Evolutionary conservation across 108 stramenopile genomes (phyloP).

Genomic region (Skeletonema costatum): DNA sequence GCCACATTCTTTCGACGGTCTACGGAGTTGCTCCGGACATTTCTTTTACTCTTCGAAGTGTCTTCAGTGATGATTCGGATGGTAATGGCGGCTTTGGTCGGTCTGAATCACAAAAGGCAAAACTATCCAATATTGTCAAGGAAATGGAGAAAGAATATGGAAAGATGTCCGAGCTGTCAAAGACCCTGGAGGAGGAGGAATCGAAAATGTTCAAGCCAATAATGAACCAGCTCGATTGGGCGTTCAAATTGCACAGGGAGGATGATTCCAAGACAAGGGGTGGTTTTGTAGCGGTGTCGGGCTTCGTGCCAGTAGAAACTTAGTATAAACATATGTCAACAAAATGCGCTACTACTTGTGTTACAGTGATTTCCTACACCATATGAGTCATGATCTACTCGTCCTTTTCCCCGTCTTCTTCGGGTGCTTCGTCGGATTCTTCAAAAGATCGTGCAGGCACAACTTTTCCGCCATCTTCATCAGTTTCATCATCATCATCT

Average conservation of each 20-base stretch:
- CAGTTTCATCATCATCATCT: conserved; percentile 14
- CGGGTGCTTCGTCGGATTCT: background rate
- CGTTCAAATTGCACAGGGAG: conserved; percentile 82
- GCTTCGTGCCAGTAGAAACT: conserved; percentile 36
- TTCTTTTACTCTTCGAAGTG: conserved; percentile 83
- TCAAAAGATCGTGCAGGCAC: background rate
- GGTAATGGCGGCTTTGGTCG: conserved; percentile 34
- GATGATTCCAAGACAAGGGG: conserved; percentile 58
- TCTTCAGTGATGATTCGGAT: conserved; percentile 33
- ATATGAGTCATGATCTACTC: background rate
- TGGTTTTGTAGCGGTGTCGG: conserved; percentile 70
- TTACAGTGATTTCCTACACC: background rate
- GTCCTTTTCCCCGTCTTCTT: background rate
- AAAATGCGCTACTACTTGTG: background rate
- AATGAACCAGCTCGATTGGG: conserved; percentile 90
- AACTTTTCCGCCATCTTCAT: background rate
- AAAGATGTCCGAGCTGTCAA: conserved; percentile 66
- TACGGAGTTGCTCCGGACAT: conserved; percentile 84
- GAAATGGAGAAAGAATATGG: conserved; percentile 76
- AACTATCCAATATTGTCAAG: conserved; percentile 73
- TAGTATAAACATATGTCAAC: background rate
- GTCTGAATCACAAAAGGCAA: conserved; percentile 37
- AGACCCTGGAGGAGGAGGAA: conserved; percentile 38
- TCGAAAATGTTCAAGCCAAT: conserved; percentile 84
- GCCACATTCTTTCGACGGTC: conserved; percentile 81